These are phyloP conservation scores for Termitomyces eurrhizus DNA, from an alignment of 768 basidiomycete genomes.

Conservation along the genomic window DNA sequence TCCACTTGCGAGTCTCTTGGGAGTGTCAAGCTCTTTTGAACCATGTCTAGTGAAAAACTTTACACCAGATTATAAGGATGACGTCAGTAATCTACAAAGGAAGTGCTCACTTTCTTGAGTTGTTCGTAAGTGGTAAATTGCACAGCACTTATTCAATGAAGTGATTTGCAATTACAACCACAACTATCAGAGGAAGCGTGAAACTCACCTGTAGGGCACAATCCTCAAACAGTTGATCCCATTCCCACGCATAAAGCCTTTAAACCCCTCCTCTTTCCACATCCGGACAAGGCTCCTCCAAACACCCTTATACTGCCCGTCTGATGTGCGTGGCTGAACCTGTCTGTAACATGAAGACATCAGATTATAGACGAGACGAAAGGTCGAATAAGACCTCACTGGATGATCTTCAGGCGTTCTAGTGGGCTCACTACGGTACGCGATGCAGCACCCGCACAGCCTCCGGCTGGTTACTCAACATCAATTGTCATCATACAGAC, in stretches of 20 bases:
- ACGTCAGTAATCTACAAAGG: slow-evolving; percentile 24
- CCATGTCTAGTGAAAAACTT: slow-evolving; percentile 73
- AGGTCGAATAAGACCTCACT: slow-evolving; percentile 49
- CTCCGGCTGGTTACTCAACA: slow-evolving; percentile 39
- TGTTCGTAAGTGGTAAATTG: slow-evolving; percentile 90
- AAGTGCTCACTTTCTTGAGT: slow-evolving; percentile 66
- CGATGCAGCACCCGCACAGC: slow-evolving; percentile 64
- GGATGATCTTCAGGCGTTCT: slow-evolving; percentile 94
- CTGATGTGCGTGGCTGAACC: slow-evolving; percentile 71
- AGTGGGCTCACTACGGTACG: slow-evolving; percentile 91
- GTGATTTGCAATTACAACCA: neutral
- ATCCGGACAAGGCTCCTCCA: slow-evolving; percentile 81
- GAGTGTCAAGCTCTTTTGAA: slow-evolving; percentile 79
- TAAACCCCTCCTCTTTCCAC: slow-evolving; percentile 93
- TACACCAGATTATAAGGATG: slow-evolving; percentile 13
- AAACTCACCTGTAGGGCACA: slow-evolving; percentile 72
- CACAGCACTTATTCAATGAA: slow-evolving; percentile 53
- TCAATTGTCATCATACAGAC: slow-evolving; percentile 9
- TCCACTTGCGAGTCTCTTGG: slow-evolving; percentile 79
- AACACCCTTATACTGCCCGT: slow-evolving; percentile 77
- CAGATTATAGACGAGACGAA: slow-evolving; percentile 6
- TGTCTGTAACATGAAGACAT: slow-evolving; percentile 50
- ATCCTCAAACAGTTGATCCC: slow-evolving; percentile 86
- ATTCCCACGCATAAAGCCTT: slow-evolving; percentile 93
- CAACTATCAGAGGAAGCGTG: neutral